These are phyloP conservation scores for Curvularia sp. DNA, from an alignment of 2,329 filamentous ascomycete species.

Conservation along the genomic window DNA sequence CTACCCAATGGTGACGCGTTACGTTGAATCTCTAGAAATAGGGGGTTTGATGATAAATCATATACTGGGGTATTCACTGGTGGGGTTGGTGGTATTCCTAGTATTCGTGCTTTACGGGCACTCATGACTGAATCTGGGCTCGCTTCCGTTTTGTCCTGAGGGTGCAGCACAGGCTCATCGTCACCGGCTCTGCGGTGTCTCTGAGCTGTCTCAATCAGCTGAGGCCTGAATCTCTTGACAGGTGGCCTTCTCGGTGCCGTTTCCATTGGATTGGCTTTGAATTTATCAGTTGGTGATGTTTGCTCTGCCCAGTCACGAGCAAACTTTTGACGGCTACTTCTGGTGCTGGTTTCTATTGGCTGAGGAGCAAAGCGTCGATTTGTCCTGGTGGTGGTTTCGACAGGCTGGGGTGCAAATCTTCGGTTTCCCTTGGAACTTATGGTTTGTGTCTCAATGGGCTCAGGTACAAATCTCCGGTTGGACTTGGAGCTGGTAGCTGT, in stretches of 20 bases:
- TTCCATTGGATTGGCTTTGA: constrained; percentile 41
- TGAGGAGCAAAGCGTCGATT: constrained; percentile 58
- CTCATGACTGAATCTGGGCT: constrained; percentile 57
- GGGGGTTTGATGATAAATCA: constrained; percentile 40
- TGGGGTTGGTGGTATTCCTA: constrained; percentile 59
- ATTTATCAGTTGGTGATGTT: constrained; percentile 31
- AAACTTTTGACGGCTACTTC: constrained; percentile 40
- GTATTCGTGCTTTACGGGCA: constrained; percentile 49
- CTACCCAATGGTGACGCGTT: constrained; percentile 41
- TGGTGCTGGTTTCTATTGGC: constrained; percentile 45
- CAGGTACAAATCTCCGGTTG: constrained; percentile 56
- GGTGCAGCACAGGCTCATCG: constrained; percentile 65
- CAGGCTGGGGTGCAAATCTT: constrained; percentile 72
- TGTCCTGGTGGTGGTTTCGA: constrained; percentile 69
- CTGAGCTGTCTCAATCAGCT: constrained; percentile 80
- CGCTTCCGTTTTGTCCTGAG: constrained; percentile 75
- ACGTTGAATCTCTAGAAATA: constrained; percentile 48
- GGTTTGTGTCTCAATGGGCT: constrained; percentile 49
- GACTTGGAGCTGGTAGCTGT: constrained; percentile 52
- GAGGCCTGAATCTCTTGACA: constrained; percentile 70
- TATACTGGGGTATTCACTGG: constrained; percentile 46
- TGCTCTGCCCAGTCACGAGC: constrained; percentile 37
- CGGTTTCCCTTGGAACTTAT: constrained; percentile 31
- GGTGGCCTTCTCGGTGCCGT: constrained; percentile 35
- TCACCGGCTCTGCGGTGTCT: constrained; percentile 73